Base-by-base conservation (phyloP, 225 moss, liverwort and hornwort species). In the Sphagnum contortum region DNA sequence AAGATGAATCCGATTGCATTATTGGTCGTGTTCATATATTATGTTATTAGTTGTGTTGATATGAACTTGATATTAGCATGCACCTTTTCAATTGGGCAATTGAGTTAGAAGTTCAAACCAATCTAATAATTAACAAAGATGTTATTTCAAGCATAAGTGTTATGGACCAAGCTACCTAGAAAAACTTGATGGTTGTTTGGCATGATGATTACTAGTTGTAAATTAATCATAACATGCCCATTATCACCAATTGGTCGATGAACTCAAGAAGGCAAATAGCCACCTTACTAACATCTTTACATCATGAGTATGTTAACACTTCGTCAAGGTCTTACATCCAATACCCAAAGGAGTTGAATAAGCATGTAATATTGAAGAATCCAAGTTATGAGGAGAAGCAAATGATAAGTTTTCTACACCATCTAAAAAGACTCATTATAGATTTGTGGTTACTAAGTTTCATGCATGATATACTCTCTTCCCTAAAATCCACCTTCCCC, bases 371-470 rank as follows among this genome's bases (percentile, higher is more conserved):
- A 2, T 50, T 81, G 6, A 49, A 80, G 29, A 85, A 64, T 57
- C 84, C 80, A 3, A 78, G 77, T 53, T 58, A 65, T 9, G 80
- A 85, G 64, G 73, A 68, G 7, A 59, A 76, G 57, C 80, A 85
- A 58, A 70, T 52, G 12, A 73, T 67, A 4, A 78, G 78, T 9
- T 6, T 48, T 5, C 55, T 85, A 8, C n/a, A 48, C 1, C 84
- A 85, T 58, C 80, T 80, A 47, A 68, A 66, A 8, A 76, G 73
- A 51, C 80, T 72, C 53, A 75, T 84, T 13, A 63, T 73, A 4
- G 84, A 85, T 45, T 80, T 85, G 78, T 85, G 84, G 80, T 57
- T 85, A 44, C 71, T 85, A 5, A 85, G 84, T 68, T 81, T 85
- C 47, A 66, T 63, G 12, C 78, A 81, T 14, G 78, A 78, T 11